phyloP scores from a whole-genome alignment of 805 yeast species.

The Metschnikowia rubicola region DNA sequence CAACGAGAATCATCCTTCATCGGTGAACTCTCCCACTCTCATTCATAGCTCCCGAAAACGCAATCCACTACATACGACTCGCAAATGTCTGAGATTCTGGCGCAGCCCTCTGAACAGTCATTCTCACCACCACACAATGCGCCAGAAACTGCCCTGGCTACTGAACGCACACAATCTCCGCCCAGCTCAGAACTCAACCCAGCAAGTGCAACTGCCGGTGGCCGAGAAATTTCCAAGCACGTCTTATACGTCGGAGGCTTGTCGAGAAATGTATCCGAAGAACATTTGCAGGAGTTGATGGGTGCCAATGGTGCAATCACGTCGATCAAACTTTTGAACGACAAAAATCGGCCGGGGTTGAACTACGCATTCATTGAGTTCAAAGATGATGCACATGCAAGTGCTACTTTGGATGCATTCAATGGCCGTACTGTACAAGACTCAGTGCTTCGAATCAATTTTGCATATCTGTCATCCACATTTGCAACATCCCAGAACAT shows the following conservation, averaged over 20 bases:
- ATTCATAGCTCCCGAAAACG: too few species aligned
- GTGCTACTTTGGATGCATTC: slow-evolving; percentile 55
- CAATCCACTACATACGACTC: background rate
- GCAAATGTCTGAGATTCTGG: slow-evolving; percentile 3
- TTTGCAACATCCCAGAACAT: slow-evolving; percentile 41
- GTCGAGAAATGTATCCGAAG: slow-evolving; percentile 63
- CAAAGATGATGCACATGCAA: slow-evolving; percentile 54
- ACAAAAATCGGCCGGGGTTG: slow-evolving; percentile 68
- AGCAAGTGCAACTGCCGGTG: slow-evolving; percentile 76
- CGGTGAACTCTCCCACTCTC: too few species aligned
- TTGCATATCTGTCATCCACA: slow-evolving; percentile 83
- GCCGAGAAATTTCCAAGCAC: slow-evolving; percentile 71
- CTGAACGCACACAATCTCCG: background rate
- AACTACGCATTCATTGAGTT: slow-evolving; percentile 86
- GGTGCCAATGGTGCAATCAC: slow-evolving; percentile 58
- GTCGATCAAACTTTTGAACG: slow-evolving; percentile 67
- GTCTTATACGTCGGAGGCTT: slow-evolving; percentile 77
- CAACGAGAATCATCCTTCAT: too few species aligned
- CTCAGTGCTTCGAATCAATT: slow-evolving; percentile 61
- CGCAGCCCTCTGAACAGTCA: background rate
- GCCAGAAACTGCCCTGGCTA: background rate
- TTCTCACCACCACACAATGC: background rate
- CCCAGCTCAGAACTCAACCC: slow-evolving; percentile 28
- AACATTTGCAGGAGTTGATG: slow-evolving; percentile 57
- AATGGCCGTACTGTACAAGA: slow-evolving; percentile 57